phyloP scores from a whole-genome alignment of 2,329 filamentous ascomycete genomes.

The Monilinia laxa region DNA sequence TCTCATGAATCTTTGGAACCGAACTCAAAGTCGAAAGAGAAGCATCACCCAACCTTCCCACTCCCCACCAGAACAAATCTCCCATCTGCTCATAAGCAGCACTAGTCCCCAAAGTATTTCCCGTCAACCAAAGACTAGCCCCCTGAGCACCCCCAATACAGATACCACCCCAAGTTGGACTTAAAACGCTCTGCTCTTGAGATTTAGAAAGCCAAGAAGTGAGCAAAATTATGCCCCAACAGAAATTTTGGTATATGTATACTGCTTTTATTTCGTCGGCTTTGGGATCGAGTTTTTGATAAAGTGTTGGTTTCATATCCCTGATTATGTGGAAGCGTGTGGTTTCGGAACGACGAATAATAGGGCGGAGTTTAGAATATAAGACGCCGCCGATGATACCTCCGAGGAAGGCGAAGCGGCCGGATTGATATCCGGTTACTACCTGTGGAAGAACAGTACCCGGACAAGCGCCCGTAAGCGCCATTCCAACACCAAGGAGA shows the following conservation, averaged over 20 bases:
- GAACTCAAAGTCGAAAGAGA: neutral
- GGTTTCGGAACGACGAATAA: constrained; percentile 18
- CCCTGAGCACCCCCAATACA: constrained; percentile 59
- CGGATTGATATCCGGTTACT: constrained; percentile 52
- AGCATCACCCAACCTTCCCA: neutral
- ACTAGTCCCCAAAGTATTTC: constrained; percentile 59
- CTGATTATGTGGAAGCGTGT: neutral
- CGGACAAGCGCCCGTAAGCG: constrained; percentile 62
- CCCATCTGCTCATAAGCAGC: constrained; percentile 61
- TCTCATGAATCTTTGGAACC: neutral
- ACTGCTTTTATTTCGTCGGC: constrained; percentile 22
- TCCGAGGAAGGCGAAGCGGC: constrained; percentile 54
- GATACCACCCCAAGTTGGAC: constrained; percentile 51
- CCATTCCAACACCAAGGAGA: constrained; percentile 65
- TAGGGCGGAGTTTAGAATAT: constrained; percentile 38
- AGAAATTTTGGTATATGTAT: constrained; percentile 30
- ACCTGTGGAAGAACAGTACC: constrained; percentile 64
- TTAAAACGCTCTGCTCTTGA: constrained; percentile 23
- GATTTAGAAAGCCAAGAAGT: constrained; percentile 23
- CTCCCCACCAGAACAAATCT: constrained; percentile 48
- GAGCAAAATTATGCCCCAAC: constrained; percentile 24
- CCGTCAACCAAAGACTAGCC: constrained; percentile 53
- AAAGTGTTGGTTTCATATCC: constrained; percentile 29
- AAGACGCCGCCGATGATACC: constrained; percentile 55
- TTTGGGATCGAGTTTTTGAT: constrained; percentile 25